Evolutionary conservation across 768 basidiomycete species (phyloP).

Genomic region (Boletus insuetus): DNA sequence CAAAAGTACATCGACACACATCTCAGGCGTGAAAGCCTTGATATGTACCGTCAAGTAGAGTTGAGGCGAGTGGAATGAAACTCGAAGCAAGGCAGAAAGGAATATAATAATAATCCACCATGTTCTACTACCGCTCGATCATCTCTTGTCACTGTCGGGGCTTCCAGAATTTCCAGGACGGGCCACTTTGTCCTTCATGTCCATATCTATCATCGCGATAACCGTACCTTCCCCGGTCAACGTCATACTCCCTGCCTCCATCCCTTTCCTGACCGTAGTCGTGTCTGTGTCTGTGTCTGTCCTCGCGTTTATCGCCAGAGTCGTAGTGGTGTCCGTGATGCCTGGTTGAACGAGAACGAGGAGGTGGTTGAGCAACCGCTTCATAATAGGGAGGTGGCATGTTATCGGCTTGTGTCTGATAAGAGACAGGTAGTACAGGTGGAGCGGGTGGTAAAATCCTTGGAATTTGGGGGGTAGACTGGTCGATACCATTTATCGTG

Average conservation of each 20-base stretch:
- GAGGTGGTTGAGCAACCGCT: slow-evolving; percentile 5
- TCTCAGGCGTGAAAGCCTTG: too few relatives aligned
- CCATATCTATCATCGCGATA: slow-evolving; percentile 5
- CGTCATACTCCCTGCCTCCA: slow-evolving; percentile 3
- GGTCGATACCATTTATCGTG: slow-evolving; percentile 66
- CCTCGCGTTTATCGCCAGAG: slow-evolving; percentile 9
- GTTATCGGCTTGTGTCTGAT: neutral
- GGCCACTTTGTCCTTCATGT: neutral
- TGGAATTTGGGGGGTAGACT: slow-evolving; percentile 17
- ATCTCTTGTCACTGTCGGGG: slow-evolving; percentile 2
- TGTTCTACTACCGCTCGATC: neutral
- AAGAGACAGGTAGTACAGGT: neutral
- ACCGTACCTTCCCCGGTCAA: neutral
- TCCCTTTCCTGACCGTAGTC: slow-evolving; percentile 10
- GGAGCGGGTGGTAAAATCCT: slow-evolving; percentile 13
- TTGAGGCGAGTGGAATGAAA: neutral
- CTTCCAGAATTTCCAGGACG: slow-evolving; percentile 15
- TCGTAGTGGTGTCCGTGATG: slow-evolving; percentile 12
- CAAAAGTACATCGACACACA: too few relatives aligned
- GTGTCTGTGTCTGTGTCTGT: slow-evolving; percentile 15
- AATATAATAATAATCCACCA: neutral
- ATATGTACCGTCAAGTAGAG: slow-evolving; percentile 5
- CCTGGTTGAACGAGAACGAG: slow-evolving; percentile 19
- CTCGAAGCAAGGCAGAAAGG: neutral
- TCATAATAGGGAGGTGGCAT: slow-evolving; percentile 23